Evolutionary conservation across 768 basidiomycete genomes (phyloP).

Genomic region (Mrakia frigida): DNA sequence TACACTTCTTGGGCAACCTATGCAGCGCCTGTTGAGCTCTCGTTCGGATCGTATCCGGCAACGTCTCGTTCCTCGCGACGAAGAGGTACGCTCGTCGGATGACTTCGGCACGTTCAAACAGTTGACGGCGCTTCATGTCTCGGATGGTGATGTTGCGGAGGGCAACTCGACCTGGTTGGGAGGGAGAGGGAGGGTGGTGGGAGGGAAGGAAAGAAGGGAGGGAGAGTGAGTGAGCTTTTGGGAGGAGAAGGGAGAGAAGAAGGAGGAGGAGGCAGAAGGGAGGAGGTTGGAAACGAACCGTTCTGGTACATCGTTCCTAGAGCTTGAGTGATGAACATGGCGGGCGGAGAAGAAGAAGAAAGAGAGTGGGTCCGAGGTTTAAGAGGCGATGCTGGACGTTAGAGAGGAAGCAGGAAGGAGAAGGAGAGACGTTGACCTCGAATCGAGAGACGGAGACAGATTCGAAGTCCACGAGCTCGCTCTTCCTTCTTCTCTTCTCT

Average conservation of each 20-base stretch:
- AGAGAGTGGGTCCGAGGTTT: not conserved
- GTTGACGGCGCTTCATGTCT: slow-evolving; percentile 29
- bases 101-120: slow-evolving; percentile 56
- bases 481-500: not conserved
- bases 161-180: slow-evolving; percentile 1
- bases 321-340: not conserved
- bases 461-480: not conserved
- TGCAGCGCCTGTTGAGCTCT: slow-evolving; percentile 75
- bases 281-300: not conserved
- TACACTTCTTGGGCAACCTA: slow-evolving; percentile 71
- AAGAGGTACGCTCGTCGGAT: slow-evolving; percentile 83
- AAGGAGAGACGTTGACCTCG: not conserved
- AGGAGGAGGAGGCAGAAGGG: not conserved
- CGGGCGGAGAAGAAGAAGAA: not conserved
- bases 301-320: not conserved
- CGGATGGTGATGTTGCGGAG: slow-evolving; percentile 6
- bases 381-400: not conserved
- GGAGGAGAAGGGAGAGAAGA: not conserved
- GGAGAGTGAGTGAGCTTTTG: no score
- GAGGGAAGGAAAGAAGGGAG: not conserved
- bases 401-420: not conserved
- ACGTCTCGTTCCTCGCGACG: slow-evolving; percentile 82
- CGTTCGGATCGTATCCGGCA: slow-evolving; percentile 83
- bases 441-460: no score
- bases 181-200: not conserved